Percentiles rank a stretch among this genome's conserved stretches.
These are phyloP conservation scores for Lotus japonicus DNA, from an alignment of 306 rosid species.

Conservation along the genomic window DNA sequence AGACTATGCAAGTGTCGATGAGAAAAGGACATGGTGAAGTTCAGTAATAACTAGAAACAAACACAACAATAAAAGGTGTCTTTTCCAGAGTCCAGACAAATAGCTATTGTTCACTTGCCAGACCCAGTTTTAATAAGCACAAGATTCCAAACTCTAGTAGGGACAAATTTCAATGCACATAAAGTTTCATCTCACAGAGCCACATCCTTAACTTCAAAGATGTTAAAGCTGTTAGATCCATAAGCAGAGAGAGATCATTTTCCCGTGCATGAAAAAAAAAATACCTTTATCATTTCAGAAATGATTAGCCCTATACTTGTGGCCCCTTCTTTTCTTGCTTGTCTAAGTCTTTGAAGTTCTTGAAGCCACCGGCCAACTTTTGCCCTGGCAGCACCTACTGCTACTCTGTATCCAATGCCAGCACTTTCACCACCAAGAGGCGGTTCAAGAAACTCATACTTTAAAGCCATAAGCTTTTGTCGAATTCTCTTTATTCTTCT, in stretches of 20 bases:
- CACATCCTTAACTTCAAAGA: slow-evolving; percentile 4
- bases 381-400: slow-evolving; percentile 85
- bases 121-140: slow-evolving; percentile 1
- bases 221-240: background rate
- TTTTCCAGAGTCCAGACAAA: slow-evolving; percentile 15
- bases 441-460: slow-evolving; percentile 77
- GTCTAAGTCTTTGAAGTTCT: slow-evolving; percentile 94
- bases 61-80: background rate
- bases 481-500: slow-evolving; percentile 92
- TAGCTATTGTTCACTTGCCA: background rate
- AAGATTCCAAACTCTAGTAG: slow-evolving; percentile 1
- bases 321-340: slow-evolving; percentile 99
- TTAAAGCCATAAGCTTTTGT: slow-evolving; percentile 96
- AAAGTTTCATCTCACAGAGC: background rate
- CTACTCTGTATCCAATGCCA: slow-evolving; percentile 86
- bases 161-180: background rate
- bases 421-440: slow-evolving; percentile 71
- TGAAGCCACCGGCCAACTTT: slow-evolving; percentile 97
- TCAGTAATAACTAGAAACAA: slow-evolving; percentile 8
- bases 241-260: slow-evolving; percentile 2
- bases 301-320: slow-evolving; percentile 79
- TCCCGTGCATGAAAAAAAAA: background rate
- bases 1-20: background rate
- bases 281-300: slow-evolving; percentile 95
- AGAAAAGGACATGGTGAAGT: background rate